Conservation (phyloP, 371 early-diverging fungal genomes). For the Syncephalis plumigaleata region DNA sequence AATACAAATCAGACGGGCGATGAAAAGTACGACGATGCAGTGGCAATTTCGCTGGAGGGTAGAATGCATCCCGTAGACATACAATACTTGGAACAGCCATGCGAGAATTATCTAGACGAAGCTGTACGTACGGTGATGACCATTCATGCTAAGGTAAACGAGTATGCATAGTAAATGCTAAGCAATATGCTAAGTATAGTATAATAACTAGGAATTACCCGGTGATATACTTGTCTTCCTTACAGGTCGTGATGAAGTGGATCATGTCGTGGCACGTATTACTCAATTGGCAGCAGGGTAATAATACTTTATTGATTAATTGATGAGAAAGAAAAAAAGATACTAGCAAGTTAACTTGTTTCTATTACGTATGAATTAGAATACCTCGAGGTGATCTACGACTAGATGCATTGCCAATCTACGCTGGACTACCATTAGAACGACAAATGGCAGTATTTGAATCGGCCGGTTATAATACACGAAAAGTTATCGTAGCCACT, state of each 20-base stretch:
- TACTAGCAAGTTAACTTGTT: too few relatives aligned
- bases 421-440: conserved; percentile 50
- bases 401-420: conserved; percentile 43
- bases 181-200: neutral
- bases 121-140: conserved; percentile 39
- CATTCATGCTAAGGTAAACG: conserved; percentile 33
- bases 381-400: conserved; percentile 2
- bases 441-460: conserved; percentile 53
- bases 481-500: conserved; percentile 73
- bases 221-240: conserved; percentile 78
- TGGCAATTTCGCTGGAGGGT: conserved; percentile 50
- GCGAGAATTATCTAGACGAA: conserved; percentile 36
- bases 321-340: too few relatives aligned
- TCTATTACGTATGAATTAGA: too few relatives aligned
- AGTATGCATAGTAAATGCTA: neutral
- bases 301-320: too few relatives aligned
- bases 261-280: conserved; percentile 22
- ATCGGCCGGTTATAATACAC: conserved; percentile 21
- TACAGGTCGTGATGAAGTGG: conserved; percentile 74
- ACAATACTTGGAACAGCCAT: conserved; percentile 33
- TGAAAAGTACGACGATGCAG: conserved; percentile 23
- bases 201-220: conserved; percentile 19
- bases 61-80: conserved; percentile 54
- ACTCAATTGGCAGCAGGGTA: too few relatives aligned
- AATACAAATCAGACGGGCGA: conserved; percentile 18